A percentile compares a stretch with the other conserved stretches of the same genome.
Evolutionary conservation across 371 early-diverging fungal species (phyloP).

Genomic region (Mortierella sp.): DNA sequence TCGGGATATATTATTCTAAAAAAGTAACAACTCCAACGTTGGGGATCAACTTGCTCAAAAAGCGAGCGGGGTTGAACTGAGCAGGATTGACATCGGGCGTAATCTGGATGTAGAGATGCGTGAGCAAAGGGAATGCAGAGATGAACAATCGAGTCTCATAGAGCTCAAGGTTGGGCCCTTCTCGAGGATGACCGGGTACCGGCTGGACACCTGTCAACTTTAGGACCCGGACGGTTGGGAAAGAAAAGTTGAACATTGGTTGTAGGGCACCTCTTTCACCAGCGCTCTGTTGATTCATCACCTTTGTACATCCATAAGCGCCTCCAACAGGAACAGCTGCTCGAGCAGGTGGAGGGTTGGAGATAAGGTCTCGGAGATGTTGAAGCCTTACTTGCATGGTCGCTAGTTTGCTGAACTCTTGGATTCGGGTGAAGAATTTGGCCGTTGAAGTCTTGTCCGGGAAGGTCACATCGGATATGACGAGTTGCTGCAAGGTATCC

Average conservation of each 20-base stretch:
- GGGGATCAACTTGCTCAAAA: neutral
- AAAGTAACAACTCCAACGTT: neutral
- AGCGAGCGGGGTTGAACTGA: neutral
- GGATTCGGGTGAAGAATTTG: neutral
- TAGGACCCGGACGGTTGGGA: neutral
- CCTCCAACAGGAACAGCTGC: neutral
- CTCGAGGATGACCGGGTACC: neutral
- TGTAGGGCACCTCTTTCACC: neutral
- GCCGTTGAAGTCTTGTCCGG: neutral
- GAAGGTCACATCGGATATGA: neutral
- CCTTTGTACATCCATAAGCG: neutral
- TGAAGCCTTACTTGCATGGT: neutral
- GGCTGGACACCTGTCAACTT: neutral
- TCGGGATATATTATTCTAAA: neutral
- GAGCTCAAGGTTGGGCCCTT: neutral
- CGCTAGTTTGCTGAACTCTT: neutral
- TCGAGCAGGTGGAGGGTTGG: neutral
- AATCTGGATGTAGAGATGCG: neutral
- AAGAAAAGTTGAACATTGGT: neutral
- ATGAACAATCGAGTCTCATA: neutral
- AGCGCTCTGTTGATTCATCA: neutral
- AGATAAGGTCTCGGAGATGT: neutral
- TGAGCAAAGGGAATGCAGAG: neutral
- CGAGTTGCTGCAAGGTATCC: neutral
- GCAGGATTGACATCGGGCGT: neutral